Evolutionary conservation across 352 stramenopile species (phyloP), one percentile per base, ranked within the genome.

Genomic region (Phytophthora ramorum): DNA sequence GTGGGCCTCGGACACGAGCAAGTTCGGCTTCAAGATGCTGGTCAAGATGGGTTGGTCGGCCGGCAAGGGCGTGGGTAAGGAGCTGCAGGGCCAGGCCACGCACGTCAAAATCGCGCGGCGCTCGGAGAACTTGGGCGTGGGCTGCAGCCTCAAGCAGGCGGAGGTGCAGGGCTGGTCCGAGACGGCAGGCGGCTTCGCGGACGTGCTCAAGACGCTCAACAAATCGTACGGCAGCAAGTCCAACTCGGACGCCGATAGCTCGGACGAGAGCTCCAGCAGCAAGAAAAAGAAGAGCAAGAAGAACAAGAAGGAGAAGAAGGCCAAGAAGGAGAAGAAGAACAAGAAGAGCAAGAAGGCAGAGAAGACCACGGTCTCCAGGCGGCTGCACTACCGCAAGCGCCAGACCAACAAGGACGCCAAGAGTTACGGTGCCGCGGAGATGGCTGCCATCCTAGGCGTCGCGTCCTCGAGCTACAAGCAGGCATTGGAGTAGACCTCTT

Each of bases 41-140:
- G 71, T 93, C 19, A 98, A 98, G 73, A 98, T 99, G 95, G 96
- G 96, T 66, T 99, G 95, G 95, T 93, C 88, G 20, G 92, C 97
- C 28, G 94, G 94, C 49, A 88, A 96, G 63, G 95, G 92, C 52
- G 85, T 98, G 35, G 96, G 96, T 17, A 98, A 98, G 67, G 78
- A 98, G 28, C 78, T 97, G 50, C 92, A 98, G 72, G 91, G 92
- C 4, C 89, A 90, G 61, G 85, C 86, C 22, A 85, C 86, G 17
- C 88, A 97, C 71, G 79, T 98, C 32, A 94, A 96, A 71, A 88
- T 97, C 34, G 73, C 92, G 32, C 86, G 90, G 22, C 89, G 93
- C 16, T 88, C 90, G 6, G 91, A 98, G 62, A 93, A 86, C 54
- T 74, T 98, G 30, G 96, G 96, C 17, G 84, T 98, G 30, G 94